Percentiles rank a stretch among this genome's conserved stretches.
Evolutionary conservation across 371 early-diverging fungal genomes (phyloP).

Genomic region (Smittium culicis): DNA sequence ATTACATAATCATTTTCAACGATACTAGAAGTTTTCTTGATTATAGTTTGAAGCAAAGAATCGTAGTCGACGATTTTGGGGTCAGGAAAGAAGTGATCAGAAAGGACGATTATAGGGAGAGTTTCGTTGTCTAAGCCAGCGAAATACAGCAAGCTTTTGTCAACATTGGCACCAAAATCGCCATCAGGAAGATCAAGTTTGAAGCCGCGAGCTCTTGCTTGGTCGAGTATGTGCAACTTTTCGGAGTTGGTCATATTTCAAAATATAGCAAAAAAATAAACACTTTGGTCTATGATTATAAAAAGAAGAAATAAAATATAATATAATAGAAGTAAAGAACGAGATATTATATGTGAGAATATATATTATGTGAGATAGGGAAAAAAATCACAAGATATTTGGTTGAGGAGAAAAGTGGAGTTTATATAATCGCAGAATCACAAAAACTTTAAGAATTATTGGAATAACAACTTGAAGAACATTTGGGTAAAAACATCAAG

Average conservation of each 20-base stretch:
- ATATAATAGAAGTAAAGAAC: too few relatives aligned
- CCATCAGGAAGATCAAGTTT: neutral
- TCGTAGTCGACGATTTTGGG: slow-evolving; percentile 69
- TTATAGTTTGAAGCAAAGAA: slow-evolving; percentile 48
- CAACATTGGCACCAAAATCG: neutral
- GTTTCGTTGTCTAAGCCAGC: neutral
- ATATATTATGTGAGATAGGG: too few relatives aligned
- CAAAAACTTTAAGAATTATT: too few relatives aligned
- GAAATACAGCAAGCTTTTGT: neutral
- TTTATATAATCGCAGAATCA: too few relatives aligned
- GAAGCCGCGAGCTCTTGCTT: neutral
- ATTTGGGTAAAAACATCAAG: too few relatives aligned
- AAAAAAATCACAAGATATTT: too few relatives aligned
- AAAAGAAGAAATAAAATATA: neutral
- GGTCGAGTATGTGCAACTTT: neutral
- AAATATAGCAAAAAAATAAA: neutral
- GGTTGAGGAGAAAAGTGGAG: too few relatives aligned
- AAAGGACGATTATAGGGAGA: neutral
- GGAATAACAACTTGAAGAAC: too few relatives aligned
- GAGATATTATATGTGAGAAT: too few relatives aligned
- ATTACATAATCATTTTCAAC: slow-evolving; percentile 78
- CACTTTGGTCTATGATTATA: neutral
- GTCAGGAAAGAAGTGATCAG: slow-evolving; percentile 36
- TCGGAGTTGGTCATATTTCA: neutral
- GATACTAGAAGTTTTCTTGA: slow-evolving; percentile 31